Conservation (phyloP, 148 eudicot genomes). For the Chenopodium formosanum region DNA sequence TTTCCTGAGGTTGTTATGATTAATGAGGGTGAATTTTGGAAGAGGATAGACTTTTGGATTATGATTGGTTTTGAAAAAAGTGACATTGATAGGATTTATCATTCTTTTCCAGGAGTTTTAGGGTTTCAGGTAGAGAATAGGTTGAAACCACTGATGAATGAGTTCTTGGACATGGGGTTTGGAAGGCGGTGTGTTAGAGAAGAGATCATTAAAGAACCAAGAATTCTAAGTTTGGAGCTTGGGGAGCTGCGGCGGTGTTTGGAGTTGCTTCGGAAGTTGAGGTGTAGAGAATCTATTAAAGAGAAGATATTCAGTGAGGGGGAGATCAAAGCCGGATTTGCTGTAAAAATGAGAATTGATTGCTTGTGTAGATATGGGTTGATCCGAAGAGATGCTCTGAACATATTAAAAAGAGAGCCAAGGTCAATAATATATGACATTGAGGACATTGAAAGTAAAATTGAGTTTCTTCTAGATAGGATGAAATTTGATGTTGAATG, state of each 20-base stretch:
- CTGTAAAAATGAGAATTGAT: slow-evolving; percentile 61
- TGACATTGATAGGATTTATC: slow-evolving; percentile 38
- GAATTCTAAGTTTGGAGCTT: slow-evolving; percentile 58
- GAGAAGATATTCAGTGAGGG: slow-evolving; percentile 60
- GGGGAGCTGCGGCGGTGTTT: slow-evolving; percentile 70
- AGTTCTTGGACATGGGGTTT: slow-evolving; percentile 65
- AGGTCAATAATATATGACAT: slow-evolving; percentile 57
- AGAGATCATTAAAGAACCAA: slow-evolving; percentile 65
- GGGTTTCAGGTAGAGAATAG: slow-evolving; percentile 51
- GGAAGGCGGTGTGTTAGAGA: slow-evolving; percentile 33
- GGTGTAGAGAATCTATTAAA: slow-evolving; percentile 52
- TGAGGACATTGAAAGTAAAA: slow-evolving; percentile 63
- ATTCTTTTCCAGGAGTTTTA: slow-evolving; percentile 47
- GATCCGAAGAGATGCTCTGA: slow-evolving; percentile 72
- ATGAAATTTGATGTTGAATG: slow-evolving; percentile 59
- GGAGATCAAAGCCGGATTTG: slow-evolving; percentile 65
- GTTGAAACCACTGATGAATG: slow-evolving; percentile 66
- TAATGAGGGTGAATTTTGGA: slow-evolving; percentile 39
- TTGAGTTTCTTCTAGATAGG: slow-evolving; percentile 56
- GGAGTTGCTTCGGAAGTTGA: slow-evolving; percentile 58
- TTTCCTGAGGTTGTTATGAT: slow-evolving; percentile 50
- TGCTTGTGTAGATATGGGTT: slow-evolving; percentile 66
- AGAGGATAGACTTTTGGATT: slow-evolving; percentile 47
- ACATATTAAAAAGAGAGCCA: slow-evolving; percentile 73
- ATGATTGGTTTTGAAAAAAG: slow-evolving; percentile 38